Base-by-base conservation (phyloP, 1,139 yeast genomes). In the Pichia kudriavzevii region DNA sequence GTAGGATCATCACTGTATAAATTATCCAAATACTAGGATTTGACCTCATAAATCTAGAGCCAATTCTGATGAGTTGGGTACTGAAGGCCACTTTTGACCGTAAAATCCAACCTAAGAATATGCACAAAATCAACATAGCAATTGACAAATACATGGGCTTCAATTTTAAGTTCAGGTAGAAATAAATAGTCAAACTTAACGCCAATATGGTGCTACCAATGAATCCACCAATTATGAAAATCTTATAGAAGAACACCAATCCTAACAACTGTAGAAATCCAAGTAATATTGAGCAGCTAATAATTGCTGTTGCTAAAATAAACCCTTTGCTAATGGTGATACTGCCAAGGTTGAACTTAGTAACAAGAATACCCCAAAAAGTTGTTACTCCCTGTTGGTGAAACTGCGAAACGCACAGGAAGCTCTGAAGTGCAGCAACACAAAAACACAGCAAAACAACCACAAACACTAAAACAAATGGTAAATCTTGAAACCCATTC, bases 81-180 rank as follows among this genome's bases (percentile, higher is more conserved):
- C 94, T 81, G 49, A 83, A 69, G 1, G 75, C 74, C 17, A 55
- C 45, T 20, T 54, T 40, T 7, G 42, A 56, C 41, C 95, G 67
- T 61, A 84, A 70, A 8, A 73, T 59, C 84, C 87, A 83, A 58
- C 79, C 83, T 50, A 81, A 71, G 63, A 70, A 74, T 2, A 87
- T 85, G 9, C 81, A 66, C 38, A 84, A 56, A 6, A 71, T 55
- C 0, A 85, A 69, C 50, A 79, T 72, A 2, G 79, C 67, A 44
- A 83, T 60, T 45, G 80, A 80, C 27, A 82, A 87, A 44, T 83
- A 64, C 4, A 85, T 94, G 0, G 94, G 88, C 8, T 87, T 77
- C 63, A 77, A 84, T 56, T 83, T 79, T 24, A 66, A 61, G 42
- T 64, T 60, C 2, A 67, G 73, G 50, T 83, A 67, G 54, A 81